These are phyloP conservation scores for Parathielavia appendiculata DNA, from an alignment of 495 filamentous ascomycete genomes.

Conservation along the genomic window DNA sequence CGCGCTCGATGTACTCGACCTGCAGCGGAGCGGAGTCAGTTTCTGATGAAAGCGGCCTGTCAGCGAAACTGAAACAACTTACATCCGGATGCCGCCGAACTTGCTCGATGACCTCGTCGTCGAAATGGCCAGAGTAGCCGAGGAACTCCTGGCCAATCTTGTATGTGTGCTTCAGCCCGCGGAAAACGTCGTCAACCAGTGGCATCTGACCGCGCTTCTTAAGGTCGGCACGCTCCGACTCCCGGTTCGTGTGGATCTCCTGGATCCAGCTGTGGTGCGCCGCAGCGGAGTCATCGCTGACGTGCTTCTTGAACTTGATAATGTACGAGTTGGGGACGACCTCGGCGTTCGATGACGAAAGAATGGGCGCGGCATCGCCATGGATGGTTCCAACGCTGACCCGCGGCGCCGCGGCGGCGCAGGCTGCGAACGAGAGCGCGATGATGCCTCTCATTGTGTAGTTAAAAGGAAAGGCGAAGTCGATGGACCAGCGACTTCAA, in stretches of 20 bases:
- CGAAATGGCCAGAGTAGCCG: slow-evolving; percentile 95
- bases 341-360: slow-evolving; percentile 71
- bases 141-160: slow-evolving; percentile 77
- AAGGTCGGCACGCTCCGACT: slow-evolving; percentile 65
- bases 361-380: slow-evolving; percentile 78
- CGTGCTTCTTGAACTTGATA: slow-evolving; percentile 96
- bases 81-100: slow-evolving; percentile 96
- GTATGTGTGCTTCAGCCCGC: slow-evolving; percentile 90
- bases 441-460: slow-evolving; percentile 69
- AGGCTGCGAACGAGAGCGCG: slow-evolving; percentile 60
- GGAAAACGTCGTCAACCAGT: slow-evolving; percentile 63
- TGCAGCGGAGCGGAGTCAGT: slow-evolving; percentile 36
- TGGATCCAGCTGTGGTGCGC: slow-evolving; percentile 91
- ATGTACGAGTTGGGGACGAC: slow-evolving; percentile 89
- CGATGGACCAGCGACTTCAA: slow-evolving; percentile 43
- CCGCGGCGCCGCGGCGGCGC: slow-evolving; percentile 70
- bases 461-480: slow-evolving; percentile 31
- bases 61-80: slow-evolving; percentile 42
- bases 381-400: slow-evolving; percentile 72
- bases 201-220: slow-evolving; percentile 82
- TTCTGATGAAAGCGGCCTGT: background rate
- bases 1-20: slow-evolving; percentile 96
- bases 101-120: slow-evolving; percentile 85
- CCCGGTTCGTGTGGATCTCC: slow-evolving; percentile 62
- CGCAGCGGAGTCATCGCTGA: slow-evolving; percentile 58